Conservation (phyloP, 2,329 filamentous ascomycete genomes). For the Exserohilum rostratum region DNA sequence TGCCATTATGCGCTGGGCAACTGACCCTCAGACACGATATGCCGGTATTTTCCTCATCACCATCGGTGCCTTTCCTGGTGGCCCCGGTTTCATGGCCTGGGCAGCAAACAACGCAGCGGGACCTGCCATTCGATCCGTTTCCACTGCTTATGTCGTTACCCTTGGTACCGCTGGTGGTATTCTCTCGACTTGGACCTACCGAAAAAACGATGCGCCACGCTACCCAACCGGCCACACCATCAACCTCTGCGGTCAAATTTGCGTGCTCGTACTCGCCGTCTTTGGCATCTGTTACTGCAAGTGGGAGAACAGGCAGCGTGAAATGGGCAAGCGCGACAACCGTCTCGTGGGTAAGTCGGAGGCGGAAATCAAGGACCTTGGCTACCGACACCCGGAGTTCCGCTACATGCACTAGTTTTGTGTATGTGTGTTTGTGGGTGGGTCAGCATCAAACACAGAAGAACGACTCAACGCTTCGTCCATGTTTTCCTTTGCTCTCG, state of each 20-base stretch:
- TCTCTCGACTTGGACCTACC: constrained; percentile 64
- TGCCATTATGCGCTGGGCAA: constrained; percentile 60
- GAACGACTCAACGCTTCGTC: too few relatives aligned
- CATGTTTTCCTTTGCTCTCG: too few relatives aligned
- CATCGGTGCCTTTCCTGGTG: constrained; percentile 63
- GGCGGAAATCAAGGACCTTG: constrained; percentile 56
- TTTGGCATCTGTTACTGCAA: constrained; percentile 60
- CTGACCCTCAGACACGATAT: constrained; percentile 61
- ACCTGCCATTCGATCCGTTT: constrained; percentile 62
- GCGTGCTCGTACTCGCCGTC: constrained; percentile 53
- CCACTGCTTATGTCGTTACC: constrained; percentile 68
- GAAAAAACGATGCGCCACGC: constrained; percentile 62
- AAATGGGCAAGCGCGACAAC: constrained; percentile 56
- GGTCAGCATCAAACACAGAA: too few relatives aligned
- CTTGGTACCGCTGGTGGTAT: constrained; percentile 66
- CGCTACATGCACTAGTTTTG: constrained; percentile 57
- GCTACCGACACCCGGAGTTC: constrained; percentile 62
- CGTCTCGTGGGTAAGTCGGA: constrained; percentile 58
- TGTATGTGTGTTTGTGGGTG: too few relatives aligned
- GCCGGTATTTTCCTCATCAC: constrained; percentile 63
- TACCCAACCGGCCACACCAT: constrained; percentile 76
- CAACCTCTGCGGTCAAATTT: constrained; percentile 60
- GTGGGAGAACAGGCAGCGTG: constrained; percentile 60
- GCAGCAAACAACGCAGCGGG: constrained; percentile 65
- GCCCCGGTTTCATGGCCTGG: constrained; percentile 65